Base-by-base conservation (phyloP, 2,329 filamentous ascomycete genomes). In the Claviceps citrina region DNA sequence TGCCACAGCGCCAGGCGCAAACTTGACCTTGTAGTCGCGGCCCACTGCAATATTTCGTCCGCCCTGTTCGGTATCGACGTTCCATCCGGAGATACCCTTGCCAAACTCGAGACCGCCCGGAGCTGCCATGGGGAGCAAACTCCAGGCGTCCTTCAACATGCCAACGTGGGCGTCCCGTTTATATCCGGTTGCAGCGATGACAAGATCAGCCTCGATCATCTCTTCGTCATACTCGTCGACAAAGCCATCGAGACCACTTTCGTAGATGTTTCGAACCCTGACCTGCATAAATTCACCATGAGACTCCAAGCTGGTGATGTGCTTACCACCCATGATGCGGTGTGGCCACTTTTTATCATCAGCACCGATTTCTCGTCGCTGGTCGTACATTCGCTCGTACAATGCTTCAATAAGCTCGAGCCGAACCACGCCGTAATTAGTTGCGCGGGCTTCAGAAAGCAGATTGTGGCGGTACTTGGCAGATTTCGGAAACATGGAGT, bases 401-500 rank as follows among this genome's bases (percentile, higher is more conserved):
- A 96, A 73, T 42, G 80, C 74, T 59, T 96, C 89, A 43, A 96
- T 83, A 38, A 96, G 73, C 48, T 84, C 76, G n/a, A 94, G 72
- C 7, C 89, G 78, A 3, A 98, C 89, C 4, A 96, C 89, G 39
- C 85, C 83, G 59, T 96, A 96, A 66, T 96, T 96, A 44, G 89
- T 96, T 24, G 77, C 78, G 44, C 81, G 80, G 49, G 93, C 84
- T 39, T 78, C 76, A 13, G 68, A 63, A 38, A 94, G 56, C 25
- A 75, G 54, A 45, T 61, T 58, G 43, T 70, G 64, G 36, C 87
- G 81, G 45, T 78, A 67, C 33, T 68, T 65, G 1, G 77, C 63
- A 0, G 79, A 66, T 48, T 79, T 76, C 36, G 73, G 65, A 64
- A 78, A 95, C 49, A 93, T 73, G 33, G 68, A 68, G 56, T 93